These are phyloP conservation scores for Diaporthe eres DNA, from an alignment of 2,329 filamentous ascomycete genomes.

Conservation along the genomic window DNA sequence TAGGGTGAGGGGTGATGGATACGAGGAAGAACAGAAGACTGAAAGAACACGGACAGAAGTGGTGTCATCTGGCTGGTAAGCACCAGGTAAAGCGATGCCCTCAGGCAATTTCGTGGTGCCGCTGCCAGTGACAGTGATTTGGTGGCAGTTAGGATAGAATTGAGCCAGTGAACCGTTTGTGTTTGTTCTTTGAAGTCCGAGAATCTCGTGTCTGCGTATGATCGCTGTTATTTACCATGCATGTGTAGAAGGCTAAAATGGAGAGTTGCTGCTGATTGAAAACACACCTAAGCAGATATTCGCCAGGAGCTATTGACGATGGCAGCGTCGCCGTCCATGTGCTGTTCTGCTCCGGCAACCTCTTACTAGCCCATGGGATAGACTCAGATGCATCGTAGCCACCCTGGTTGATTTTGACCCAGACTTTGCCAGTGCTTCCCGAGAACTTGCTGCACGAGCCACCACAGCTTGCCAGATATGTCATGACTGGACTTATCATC, in stretches of 20 bases:
- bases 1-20: rapidly evolving
- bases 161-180: constrained; percentile 14
- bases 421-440: constrained; percentile 10
- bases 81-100: constrained; percentile 6
- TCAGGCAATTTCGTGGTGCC: constrained; percentile 3
- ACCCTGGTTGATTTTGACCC: constrained; percentile 14
- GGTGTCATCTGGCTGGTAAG: constrained; percentile 16
- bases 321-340: not conserved
- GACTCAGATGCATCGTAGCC: constrained; percentile 13
- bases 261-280: no score
- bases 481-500: constrained; percentile 1
- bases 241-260: no score
- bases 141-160: constrained; percentile 22
- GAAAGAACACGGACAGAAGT: not conserved
- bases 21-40: not conserved
- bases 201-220: constrained; percentile 2
- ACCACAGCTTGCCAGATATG: constrained; percentile 13
- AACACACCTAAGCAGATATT: constrained; percentile 3
- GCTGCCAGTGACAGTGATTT: constrained; percentile 18
- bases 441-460: constrained; percentile 13
- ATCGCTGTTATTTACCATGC: not conserved
- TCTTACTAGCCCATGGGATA: constrained; percentile 9
- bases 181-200: constrained; percentile 12
- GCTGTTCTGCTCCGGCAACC: constrained; percentile 17
- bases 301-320: not conserved